These are phyloP conservation scores for Madurella mycetomatis DNA, from an alignment of 2,329 filamentous ascomycete species.

Conservation along the genomic window DNA sequence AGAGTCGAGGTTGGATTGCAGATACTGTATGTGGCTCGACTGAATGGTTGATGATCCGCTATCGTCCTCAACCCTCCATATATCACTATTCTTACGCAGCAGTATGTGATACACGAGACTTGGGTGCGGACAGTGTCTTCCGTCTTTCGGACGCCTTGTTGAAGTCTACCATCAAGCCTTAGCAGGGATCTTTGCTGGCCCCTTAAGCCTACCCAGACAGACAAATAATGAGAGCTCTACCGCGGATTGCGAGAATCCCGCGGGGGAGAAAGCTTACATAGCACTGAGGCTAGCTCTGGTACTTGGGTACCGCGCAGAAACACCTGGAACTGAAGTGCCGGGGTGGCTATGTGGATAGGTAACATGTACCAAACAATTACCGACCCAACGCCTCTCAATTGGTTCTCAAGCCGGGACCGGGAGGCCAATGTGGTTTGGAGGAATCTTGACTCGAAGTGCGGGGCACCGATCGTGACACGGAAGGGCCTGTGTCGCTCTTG, in stretches of 20 bases:
- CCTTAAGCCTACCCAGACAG: not conserved
- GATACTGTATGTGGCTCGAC: not conserved
- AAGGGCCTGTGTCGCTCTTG: too few relatives aligned
- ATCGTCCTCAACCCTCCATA: not conserved
- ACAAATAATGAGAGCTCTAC: not conserved
- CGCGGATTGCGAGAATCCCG: too few relatives aligned
- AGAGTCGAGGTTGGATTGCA: not conserved
- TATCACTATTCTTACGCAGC: not conserved
- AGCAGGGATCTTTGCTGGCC: not conserved
- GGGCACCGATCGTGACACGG: not conserved
- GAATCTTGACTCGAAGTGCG: not conserved
- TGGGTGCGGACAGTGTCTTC: not conserved
- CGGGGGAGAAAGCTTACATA: not conserved
- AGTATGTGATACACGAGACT: slow-evolving; percentile 2
- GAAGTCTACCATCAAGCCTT: not conserved
- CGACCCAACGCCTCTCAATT: not conserved
- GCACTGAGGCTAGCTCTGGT: not conserved
- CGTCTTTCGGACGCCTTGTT: not conserved
- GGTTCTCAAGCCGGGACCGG: not conserved
- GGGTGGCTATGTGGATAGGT: not conserved
- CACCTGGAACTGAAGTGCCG: not conserved
- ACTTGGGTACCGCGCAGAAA: not conserved
- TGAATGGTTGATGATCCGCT: slow-evolving; percentile 5
- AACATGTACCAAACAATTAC: not conserved
- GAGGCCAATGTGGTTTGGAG: not conserved